Percentiles rank a stretch among this genome's conserved stretches.
phyloP scores from a whole-genome alignment of 345 rosid genomes.

The Arabidopsis thaliana region DNA sequence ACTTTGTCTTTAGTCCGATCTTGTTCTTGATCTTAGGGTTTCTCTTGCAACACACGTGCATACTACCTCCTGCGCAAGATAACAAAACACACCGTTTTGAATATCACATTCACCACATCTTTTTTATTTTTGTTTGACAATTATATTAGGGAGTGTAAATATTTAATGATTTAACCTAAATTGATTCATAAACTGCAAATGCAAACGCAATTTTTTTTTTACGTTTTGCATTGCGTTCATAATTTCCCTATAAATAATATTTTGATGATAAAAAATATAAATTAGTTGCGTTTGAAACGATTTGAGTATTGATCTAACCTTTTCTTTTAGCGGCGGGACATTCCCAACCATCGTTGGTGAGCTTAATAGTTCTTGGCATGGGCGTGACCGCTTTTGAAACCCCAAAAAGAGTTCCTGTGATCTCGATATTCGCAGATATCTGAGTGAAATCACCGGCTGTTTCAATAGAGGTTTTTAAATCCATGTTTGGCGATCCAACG shows the following conservation, averaged over 20 bases:
- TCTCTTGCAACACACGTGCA: constrained; percentile 76
- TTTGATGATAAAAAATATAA: too few species aligned
- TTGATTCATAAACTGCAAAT: background rate
- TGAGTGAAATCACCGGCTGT: constrained; percentile 82
- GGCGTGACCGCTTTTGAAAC: constrained; percentile 56
- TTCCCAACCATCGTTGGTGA: constrained; percentile 64
- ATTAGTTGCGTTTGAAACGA: constrained; percentile 4
- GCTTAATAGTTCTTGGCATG: constrained; percentile 71
- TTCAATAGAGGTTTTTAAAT: constrained; percentile 75
- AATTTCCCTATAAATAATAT: too few species aligned
- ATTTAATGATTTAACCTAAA: background rate
- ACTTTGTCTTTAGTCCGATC: constrained; percentile 50
- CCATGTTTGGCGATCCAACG: constrained; percentile 57
- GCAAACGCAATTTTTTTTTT: background rate
- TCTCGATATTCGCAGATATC: constrained; percentile 61
- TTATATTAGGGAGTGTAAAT: too few species aligned
- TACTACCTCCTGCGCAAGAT: constrained; percentile 55
- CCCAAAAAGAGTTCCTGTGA: constrained; percentile 82
- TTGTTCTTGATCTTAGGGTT: constrained; percentile 69
- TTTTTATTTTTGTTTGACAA: too few species aligned
- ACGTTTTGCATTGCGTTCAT: background rate
- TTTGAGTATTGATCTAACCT: constrained; percentile 48
- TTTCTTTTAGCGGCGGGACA: constrained; percentile 62
- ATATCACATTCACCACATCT: background rate
- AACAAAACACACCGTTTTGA: background rate